A percentile compares a stretch with the other conserved stretches of the same genome.
phyloP scores from a whole-genome alignment of 345 rosid genomes.

The Psidium guajava region DNA sequence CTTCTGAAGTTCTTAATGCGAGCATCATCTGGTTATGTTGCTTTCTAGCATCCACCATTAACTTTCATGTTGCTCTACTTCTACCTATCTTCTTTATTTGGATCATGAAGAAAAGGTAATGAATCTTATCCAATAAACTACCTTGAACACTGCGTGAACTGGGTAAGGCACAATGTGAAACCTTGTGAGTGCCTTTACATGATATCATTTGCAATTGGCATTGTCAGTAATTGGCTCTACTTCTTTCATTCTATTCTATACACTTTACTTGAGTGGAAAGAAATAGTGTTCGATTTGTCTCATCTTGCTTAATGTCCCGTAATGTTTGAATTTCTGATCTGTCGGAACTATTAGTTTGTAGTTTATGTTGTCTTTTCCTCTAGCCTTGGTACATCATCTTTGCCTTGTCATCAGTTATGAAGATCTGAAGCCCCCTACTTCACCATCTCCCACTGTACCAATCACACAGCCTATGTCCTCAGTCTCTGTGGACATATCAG shows the following conservation, averaged over 20 bases:
- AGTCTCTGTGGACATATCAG: constrained; percentile 5
- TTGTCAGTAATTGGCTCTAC: neutral
- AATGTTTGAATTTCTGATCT: neutral
- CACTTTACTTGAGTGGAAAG: neutral
- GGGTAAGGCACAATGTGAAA: neutral
- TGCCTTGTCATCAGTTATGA: constrained; percentile 2
- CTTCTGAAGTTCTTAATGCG: neutral
- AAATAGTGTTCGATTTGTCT: neutral
- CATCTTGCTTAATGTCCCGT: neutral
- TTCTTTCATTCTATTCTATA: neutral
- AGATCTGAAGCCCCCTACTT: constrained; percentile 6
- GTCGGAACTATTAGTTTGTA: neutral
- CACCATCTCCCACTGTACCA: constrained; percentile 1
- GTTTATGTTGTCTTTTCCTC: neutral
- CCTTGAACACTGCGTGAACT: neutral
- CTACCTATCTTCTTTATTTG: neutral
- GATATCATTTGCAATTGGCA: neutral
- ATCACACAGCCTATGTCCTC: neutral
- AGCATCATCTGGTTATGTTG: neutral
- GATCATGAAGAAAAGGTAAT: neutral
- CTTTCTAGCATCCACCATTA: neutral
- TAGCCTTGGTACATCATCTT: neutral
- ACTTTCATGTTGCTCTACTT: neutral
- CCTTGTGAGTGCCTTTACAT: neutral
- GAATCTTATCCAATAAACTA: neutral